These are phyloP conservation scores for Podaxis mareebaensis DNA, from an alignment of 768 basidiomycete species.

Conservation along the genomic window DNA sequence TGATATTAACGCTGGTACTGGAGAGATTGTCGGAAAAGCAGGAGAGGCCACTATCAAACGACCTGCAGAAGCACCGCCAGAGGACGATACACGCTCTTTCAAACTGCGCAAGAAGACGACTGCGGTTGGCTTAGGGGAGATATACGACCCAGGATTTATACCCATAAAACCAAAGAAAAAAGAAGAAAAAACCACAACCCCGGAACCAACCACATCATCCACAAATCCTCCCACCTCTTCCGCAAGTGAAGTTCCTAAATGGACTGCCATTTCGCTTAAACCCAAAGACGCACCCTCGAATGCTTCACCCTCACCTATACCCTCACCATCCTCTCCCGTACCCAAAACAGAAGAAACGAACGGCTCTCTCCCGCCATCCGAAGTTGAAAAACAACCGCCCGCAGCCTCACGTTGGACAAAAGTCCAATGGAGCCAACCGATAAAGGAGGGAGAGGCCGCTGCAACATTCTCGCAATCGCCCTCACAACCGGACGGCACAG, in stretches of 20 bases:
- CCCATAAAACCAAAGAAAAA: conserved; percentile 66
- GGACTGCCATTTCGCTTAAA: conserved; percentile 26
- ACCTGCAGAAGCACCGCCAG: conserved; percentile 30
- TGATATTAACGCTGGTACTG: conserved; percentile 21
- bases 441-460: conserved; percentile 17
- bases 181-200: conserved; percentile 32
- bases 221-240: conserved; percentile 12
- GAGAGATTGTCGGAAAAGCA: background rate
- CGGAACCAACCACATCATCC: conserved; percentile 15
- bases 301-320: background rate
- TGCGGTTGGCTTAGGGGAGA: conserved; percentile 65
- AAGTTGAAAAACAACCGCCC: conserved; percentile 6
- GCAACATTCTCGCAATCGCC: background rate
- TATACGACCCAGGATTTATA: conserved; percentile 79
- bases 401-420: conserved; percentile 33
- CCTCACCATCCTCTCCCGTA: background rate
- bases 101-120: conserved; percentile 69
- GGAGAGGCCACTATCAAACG: conserved; percentile 11
- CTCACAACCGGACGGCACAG: background rate
- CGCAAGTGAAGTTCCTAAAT: conserved; percentile 20
- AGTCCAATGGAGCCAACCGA: conserved; percentile 30
- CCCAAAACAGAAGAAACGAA: conserved; percentile 6
- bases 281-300: conserved; percentile 15
- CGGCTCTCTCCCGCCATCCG: conserved; percentile 1
- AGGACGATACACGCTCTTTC: conserved; percentile 61